Percentiles rank a stretch among this genome's conserved stretches.
These are phyloP conservation scores for Ilyonectria mors-panacis DNA, from an alignment of 2,329 filamentous ascomycete genomes.

Conservation along the genomic window DNA sequence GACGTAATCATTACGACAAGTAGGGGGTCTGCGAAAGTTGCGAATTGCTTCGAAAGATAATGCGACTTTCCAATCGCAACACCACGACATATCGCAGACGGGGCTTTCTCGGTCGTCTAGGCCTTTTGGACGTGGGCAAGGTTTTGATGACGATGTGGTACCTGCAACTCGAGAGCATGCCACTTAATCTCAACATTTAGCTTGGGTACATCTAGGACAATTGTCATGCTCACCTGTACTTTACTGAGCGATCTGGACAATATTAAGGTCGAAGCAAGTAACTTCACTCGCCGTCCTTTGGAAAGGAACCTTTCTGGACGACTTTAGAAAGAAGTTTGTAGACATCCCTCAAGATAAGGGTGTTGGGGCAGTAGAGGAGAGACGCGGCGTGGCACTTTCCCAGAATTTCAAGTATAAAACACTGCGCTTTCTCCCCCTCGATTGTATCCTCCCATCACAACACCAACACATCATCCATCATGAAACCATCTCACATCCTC, in stretches of 20 bases:
- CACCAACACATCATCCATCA: neutral
- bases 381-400: neutral
- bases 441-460: neutral
- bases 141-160: neutral
- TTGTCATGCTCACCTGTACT: no score
- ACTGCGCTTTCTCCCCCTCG: neutral
- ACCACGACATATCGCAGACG: no score
- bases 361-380: neutral
- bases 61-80: neutral
- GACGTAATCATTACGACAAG: neutral
- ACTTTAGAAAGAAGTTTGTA: neutral
- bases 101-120: neutral
- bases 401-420: neutral
- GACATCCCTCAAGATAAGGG: no score
- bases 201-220: no score
- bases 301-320: neutral
- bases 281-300: neutral
- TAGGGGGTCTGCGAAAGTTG: neutral
- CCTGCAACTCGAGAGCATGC: neutral
- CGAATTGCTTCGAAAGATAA: neutral
- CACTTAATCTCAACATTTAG: no score
- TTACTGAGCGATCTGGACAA: no score
- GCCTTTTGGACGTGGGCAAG: neutral
- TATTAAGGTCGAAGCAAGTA: neutral
- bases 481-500: neutral